Base-by-base conservation (phyloP, 1,284 basidiomycete species). In the Papiliotrema nemorosa region DNA sequence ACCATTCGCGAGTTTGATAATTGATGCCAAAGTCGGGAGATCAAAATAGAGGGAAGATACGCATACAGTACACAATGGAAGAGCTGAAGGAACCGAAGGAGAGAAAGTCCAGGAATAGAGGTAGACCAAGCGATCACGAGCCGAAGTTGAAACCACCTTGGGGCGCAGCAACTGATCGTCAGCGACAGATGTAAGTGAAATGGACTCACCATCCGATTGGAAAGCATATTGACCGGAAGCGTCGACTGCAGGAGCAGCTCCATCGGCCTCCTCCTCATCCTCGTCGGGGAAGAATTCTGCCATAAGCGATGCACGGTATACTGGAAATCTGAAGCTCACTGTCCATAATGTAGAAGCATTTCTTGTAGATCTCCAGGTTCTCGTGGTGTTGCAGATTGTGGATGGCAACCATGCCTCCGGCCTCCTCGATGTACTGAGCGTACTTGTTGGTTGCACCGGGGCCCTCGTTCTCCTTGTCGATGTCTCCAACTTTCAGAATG, bases 291-390 rank as follows among this genome's bases (percentile, higher is more conserved):
- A 75, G 63, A 70, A 73, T 60, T 70, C 64, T 69, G 52, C n/a
- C n/a, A n/a, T n/a, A n/a, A n/a, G n/a, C n/a, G n/a, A n/a, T n/a
- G n/a, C n/a, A n/a, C n/a, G n/a, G 29, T 13, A 34, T 12, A 18
- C 27, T 6, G 27, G 16, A 37, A 16, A 29, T 22, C 24, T 38
- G 4, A 13, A 21, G 69, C 64, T 65, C 58, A 75, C 72, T 93
- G 78, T 94, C 91, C 91, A 96, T 96, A 73, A 97, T 97, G 77
- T 92, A 94, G 83, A 96, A 98, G 56, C 93, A 94, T 80, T 98
- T 98, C 82, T 97, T 97, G 81, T 98, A 82, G 69, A 98, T 98
- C 69, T 98, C 94, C 75, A 97, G 77, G 78, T 97, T 99, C 78
- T 98, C 94, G 77, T 98, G 96, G 77, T 96, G 92, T 78, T 99